Percentiles rank a stretch among this genome's conserved stretches.
Conservation (phyloP, 345 rosid genomes). For the Cardiospermum halicacabum region DNA sequence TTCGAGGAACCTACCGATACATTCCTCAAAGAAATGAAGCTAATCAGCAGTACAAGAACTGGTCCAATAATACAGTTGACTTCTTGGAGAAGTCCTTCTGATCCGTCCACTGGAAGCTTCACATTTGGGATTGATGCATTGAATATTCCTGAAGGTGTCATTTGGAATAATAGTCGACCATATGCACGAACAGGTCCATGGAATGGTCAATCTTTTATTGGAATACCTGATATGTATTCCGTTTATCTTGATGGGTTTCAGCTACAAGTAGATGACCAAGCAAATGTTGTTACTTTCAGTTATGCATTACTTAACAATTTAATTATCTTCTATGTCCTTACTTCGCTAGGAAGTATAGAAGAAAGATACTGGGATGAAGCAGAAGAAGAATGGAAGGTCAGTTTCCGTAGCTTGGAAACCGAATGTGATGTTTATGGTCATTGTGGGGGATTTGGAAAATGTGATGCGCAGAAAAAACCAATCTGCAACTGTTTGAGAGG, state of each 20-base stretch:
- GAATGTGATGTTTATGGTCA: constrained; percentile 42
- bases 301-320: background rate
- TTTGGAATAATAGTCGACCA: constrained; percentile 39
- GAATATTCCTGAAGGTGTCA: constrained; percentile 27
- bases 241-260: constrained; percentile 26
- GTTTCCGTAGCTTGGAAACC: background rate
- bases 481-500: constrained; percentile 52
- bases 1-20: constrained; percentile 36
- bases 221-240: constrained; percentile 23
- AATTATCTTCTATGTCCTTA: constrained; percentile 19
- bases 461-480: constrained; percentile 23
- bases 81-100: constrained; percentile 47
- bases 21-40: constrained; percentile 33
- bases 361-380: constrained; percentile 21
- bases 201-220: constrained; percentile 43
- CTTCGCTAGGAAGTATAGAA: constrained; percentile 27
- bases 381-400: constrained; percentile 12
- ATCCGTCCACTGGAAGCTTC: constrained; percentile 49
- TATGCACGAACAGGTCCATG: constrained; percentile 59
- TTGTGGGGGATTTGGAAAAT: constrained; percentile 50
- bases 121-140: constrained; percentile 30
- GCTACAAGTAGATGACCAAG: constrained; percentile 11
- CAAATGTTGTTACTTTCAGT: constrained; percentile 18
- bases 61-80: constrained; percentile 24
- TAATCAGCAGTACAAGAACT: constrained; percentile 23